Evolutionary conservation across 768 basidiomycete species (phyloP).

Genomic region (Rhizopogon rudus): DNA sequence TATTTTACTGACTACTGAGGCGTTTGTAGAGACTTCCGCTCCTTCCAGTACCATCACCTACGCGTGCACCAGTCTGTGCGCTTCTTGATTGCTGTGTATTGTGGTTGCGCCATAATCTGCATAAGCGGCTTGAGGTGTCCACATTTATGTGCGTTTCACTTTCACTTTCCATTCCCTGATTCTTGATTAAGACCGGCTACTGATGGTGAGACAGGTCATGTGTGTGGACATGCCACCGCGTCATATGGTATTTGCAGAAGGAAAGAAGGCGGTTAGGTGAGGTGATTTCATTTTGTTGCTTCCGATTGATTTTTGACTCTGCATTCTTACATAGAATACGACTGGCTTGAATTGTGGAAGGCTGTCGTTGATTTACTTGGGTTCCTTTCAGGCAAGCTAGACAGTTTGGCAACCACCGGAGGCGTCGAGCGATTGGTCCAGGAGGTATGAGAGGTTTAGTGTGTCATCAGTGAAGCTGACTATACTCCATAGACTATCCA

Average conservation of each 20-base stretch:
- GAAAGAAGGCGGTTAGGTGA: conserved; percentile 50
- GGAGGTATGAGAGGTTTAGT: conserved; percentile 38
- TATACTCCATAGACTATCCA: conserved; percentile 37
- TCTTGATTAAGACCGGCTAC: background rate
- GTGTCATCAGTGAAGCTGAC: background rate
- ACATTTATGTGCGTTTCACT: conserved; percentile 46
- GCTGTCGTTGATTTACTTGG: conserved; percentile 48
- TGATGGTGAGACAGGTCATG: conserved; percentile 38
- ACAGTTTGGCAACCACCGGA: conserved; percentile 45
- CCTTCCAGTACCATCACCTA: conserved; percentile 35
- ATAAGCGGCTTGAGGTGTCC: conserved; percentile 52
- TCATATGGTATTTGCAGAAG: conserved; percentile 54
- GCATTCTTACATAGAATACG: conserved; percentile 40
- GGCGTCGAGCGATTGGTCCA: conserved; percentile 48
- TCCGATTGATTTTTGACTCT: background rate
- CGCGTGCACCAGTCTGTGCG: conserved; percentile 48
- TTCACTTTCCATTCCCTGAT: background rate
- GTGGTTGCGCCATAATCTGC: conserved; percentile 68
- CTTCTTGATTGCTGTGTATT: conserved; percentile 65
- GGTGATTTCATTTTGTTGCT: conserved; percentile 10
- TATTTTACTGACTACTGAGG: conserved; percentile 1
- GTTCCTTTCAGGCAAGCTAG: conserved; percentile 53
- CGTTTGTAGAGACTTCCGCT: conserved; percentile 43
- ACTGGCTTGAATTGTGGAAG: conserved; percentile 64
- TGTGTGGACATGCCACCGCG: conserved; percentile 47